Conservation (phyloP, 208 protist genomes). For the Wallacemonas sp. region DNA sequence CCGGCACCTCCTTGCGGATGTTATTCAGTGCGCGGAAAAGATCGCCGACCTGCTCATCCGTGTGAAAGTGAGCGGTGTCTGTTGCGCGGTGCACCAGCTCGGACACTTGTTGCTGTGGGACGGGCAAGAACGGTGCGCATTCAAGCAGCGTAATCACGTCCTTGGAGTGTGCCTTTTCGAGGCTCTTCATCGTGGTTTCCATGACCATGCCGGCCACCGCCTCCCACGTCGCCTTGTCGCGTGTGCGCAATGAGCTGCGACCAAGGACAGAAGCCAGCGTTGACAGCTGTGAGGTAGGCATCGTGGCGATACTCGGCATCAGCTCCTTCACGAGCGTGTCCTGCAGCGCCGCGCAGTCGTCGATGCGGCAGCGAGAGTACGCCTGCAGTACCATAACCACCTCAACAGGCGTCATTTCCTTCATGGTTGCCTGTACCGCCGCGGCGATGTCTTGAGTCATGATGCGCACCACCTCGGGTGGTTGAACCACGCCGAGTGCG, state of each 20-base stretch:
- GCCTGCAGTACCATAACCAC: slow-evolving; percentile 86
- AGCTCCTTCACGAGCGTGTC: slow-evolving; percentile 50
- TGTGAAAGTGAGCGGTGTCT: slow-evolving; percentile 63
- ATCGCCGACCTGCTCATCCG: slow-evolving; percentile 58
- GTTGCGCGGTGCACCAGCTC: slow-evolving; percentile 51
- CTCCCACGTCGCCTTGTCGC: slow-evolving; percentile 40
- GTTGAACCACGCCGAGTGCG: slow-evolving; percentile 52
- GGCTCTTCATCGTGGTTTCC: slow-evolving; percentile 28
- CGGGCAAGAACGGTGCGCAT: slow-evolving; percentile 31
- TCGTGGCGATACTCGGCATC: slow-evolving; percentile 44
- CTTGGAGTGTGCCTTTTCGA: slow-evolving; percentile 70
- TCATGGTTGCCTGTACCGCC: slow-evolving; percentile 43
- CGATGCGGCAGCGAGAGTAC: slow-evolving; percentile 52
- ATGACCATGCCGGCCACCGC: slow-evolving; percentile 35
- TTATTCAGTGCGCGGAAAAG: slow-evolving; percentile 34
- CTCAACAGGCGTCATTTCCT: slow-evolving; percentile 77
- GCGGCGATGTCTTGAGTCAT: slow-evolving; percentile 42
- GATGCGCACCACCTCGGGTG: slow-evolving; percentile 40
- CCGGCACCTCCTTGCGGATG: slow-evolving; percentile 21
- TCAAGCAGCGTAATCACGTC: slow-evolving; percentile 63
- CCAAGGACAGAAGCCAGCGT: slow-evolving; percentile 61
- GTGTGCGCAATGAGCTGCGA: slow-evolving; percentile 28
- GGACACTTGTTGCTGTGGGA: slow-evolving; percentile 42
- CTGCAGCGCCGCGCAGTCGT: slow-evolving; percentile 38
- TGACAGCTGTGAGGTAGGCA: slow-evolving; percentile 74